Evolutionary conservation across 345 rosid genomes (phyloP).

Genomic region (Brassica cretica): DNA sequence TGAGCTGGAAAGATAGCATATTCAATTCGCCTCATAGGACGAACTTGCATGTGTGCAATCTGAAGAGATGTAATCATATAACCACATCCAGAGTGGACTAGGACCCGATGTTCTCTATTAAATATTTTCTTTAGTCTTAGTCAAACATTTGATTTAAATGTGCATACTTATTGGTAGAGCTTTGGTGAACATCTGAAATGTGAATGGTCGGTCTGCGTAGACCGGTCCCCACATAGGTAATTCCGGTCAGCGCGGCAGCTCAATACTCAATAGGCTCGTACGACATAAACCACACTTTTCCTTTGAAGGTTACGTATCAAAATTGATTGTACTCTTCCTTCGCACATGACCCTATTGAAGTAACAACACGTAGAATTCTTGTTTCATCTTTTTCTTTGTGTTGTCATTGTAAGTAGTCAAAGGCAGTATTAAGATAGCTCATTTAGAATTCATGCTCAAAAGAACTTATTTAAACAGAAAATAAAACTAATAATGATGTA

Average conservation of each 20-base stretch:
- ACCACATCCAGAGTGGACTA: constrained; percentile 28
- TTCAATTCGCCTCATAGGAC: constrained; percentile 5
- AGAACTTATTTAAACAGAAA: neutral
- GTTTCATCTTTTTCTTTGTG: constrained; percentile 21
- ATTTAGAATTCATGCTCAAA: neutral
- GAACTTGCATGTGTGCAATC: constrained; percentile 31
- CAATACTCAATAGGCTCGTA: constrained; percentile 20
- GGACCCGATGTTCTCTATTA: constrained; percentile 23
- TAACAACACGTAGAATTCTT: constrained; percentile 9
- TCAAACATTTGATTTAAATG: constrained; percentile 30
- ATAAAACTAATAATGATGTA: neutral
- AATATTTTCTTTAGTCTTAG: constrained; percentile 2
- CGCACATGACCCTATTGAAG: constrained; percentile 29
- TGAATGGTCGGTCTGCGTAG: constrained; percentile 32
- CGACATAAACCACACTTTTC: constrained; percentile 16
- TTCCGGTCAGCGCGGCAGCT: constrained; percentile 29
- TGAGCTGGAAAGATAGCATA: constrained; percentile 29
- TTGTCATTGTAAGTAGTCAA: constrained; percentile 9
- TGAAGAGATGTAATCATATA: constrained; percentile 13
- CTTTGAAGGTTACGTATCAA: constrained; percentile 35
- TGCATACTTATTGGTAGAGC: constrained; percentile 23
- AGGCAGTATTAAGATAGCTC: neutral
- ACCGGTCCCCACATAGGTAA: constrained; percentile 27
- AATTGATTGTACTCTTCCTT: constrained; percentile 23
- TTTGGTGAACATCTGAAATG: constrained; percentile 32